These are phyloP conservation scores for Kodamaea ohmeri DNA, from an alignment of 1,139 yeast species.

Conservation along the genomic window DNA sequence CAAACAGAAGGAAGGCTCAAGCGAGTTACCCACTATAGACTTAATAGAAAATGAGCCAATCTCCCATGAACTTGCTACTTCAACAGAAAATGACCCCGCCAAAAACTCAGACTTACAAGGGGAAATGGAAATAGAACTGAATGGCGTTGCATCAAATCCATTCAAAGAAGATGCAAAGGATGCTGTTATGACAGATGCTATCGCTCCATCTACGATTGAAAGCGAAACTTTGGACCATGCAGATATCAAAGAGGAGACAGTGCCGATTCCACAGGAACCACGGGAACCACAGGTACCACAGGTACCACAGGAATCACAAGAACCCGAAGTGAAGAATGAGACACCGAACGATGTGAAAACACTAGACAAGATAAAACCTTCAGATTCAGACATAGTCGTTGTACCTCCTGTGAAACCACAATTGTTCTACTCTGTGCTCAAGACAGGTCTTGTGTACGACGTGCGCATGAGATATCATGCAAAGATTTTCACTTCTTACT, in stretches of 20 bases:
- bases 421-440: slow-evolving; percentile 64
- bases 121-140: neutral
- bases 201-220: neutral
- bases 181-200: neutral
- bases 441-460: slow-evolving; percentile 94
- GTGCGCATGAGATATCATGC: slow-evolving; percentile 98
- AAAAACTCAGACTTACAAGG: neutral
- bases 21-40: slow-evolving; percentile 1
- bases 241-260: neutral
- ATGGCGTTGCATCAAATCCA: neutral
- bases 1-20: neutral
- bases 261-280: no score
- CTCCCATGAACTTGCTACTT: neutral
- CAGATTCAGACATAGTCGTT: slow-evolving; percentile 31
- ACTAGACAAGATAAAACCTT: slow-evolving; percentile 1
- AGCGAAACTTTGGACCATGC: neutral
- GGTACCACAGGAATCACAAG: neutral
- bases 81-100: neutral
- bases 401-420: slow-evolving; percentile 58
- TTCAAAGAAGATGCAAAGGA: neutral
- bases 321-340: neutral
- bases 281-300: neutral
- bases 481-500: slow-evolving; percentile 85
- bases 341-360: neutral
- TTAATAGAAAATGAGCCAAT: slow-evolving; percentile 2